phyloP scores from a whole-genome alignment of 352 stramenopile species.

The Globisporangium rhizosaccharum region DNA sequence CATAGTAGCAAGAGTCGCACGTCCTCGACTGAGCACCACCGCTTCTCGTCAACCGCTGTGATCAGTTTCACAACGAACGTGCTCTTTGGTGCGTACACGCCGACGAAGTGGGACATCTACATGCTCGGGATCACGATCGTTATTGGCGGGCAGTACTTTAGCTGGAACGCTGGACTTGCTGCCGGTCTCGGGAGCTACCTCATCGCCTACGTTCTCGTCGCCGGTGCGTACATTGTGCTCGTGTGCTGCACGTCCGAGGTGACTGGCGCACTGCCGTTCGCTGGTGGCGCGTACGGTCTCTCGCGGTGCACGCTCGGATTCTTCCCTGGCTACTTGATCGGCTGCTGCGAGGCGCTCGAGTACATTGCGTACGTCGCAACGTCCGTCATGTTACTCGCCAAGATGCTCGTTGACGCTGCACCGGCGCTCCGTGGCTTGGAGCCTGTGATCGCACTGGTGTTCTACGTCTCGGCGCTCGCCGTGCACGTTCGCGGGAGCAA shows the following conservation, averaged over 20 bases:
- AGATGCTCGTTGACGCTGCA: conserved; percentile 17
- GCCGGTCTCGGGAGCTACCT: conserved; percentile 20
- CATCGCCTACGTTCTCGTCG: conserved; percentile 20
- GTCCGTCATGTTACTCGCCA: conserved; percentile 18
- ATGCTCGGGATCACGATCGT: conserved; percentile 27
- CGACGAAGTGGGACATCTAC: conserved; percentile 25
- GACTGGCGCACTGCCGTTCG: conserved; percentile 25
- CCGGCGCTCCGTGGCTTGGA: conserved; percentile 10
- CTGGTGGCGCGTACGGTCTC: conserved; percentile 11
- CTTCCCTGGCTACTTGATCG: conserved; percentile 22
- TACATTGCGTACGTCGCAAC: conserved; percentile 32
- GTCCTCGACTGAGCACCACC: neutral
- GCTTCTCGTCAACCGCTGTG: neutral
- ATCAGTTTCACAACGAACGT: too few relatives aligned
- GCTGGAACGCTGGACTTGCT: conserved; percentile 25
- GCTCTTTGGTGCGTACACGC: too few relatives aligned
- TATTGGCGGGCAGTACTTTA: conserved; percentile 30
- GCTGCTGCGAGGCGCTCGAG: conserved; percentile 26
- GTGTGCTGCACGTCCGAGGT: conserved; percentile 27
- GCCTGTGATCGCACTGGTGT: conserved; percentile 19
- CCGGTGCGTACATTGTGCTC: conserved; percentile 22
- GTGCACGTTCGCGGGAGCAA: conserved; percentile 20
- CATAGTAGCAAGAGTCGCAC: too few relatives aligned
- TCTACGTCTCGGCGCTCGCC: conserved; percentile 18
- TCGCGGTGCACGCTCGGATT: conserved; percentile 13